Evolutionary conservation across 495 filamentous ascomycete species (phyloP), one percentile per base, ranked within the genome.

Genomic region (Daldinia decipiens): DNA sequence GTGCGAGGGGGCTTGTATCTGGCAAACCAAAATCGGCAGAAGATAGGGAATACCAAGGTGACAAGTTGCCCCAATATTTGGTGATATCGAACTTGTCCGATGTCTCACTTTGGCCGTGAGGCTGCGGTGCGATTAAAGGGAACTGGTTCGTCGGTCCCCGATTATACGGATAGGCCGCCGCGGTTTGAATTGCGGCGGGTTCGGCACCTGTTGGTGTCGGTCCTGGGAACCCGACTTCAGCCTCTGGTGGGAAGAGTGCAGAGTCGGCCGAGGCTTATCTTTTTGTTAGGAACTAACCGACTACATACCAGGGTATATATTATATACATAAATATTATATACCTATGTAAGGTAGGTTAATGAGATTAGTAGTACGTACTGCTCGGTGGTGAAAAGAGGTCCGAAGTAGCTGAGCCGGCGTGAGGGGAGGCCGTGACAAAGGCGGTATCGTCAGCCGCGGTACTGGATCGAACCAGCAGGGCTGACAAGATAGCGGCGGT

Each of bases 21-120:
- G 75, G 72, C 17, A 77, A 57, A 0, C 70, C 75, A 31, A 73
- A 77, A 45, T 77, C 75, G 52, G 75, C 69, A 12, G 75, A 77
- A 3, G 69, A 71, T 15, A 77, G 43, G 4, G 75, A 77, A 57
- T 77, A 77, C 75, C 75, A 77, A 17, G 75, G 75, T 8, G 75
- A 75, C 53, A 77, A 55, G 34, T 77, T 77, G 15, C 75, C 75
- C 75, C 75, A 77, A 15, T 77, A 75, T 29, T 71, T 75, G 19
- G 75, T 73, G 12, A 77, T 75, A 58, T 77, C 75, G 53, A 77
- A 71, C 31, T 68, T 62, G 26, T 70, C 65, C 21, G 67, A 54
- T 2, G 58, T 58, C 31, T 17, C 57, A 15, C 54, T 55, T 2
- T 72, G 63, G 9, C 66, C 69, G 36, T 74, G 62, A 47, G 75